Conservation (phyloP, 1,284 basidiomycete genomes). For the Ustilago loliicola region DNA sequence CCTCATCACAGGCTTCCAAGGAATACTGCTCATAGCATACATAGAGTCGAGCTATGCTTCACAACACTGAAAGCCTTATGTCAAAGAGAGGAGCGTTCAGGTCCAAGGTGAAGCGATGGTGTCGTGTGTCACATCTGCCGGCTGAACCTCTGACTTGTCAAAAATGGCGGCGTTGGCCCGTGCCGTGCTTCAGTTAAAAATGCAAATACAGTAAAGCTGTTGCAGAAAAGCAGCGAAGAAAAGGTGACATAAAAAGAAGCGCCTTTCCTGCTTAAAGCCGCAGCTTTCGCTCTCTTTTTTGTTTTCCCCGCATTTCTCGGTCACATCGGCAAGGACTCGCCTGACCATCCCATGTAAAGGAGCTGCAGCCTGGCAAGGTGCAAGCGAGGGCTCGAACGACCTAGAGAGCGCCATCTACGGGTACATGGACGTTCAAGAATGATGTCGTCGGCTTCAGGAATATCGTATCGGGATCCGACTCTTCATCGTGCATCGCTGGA, state of each 20-base stretch:
- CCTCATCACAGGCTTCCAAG: not conserved
- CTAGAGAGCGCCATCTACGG: too few species aligned
- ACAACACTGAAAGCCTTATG: too few species aligned
- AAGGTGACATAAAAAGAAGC: constrained; percentile 7
- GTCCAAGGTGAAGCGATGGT: not conserved
- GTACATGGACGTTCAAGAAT: too few species aligned
- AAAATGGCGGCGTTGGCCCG: constrained; percentile 7
- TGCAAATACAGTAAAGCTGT: not conserved
- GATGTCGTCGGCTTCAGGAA: too few species aligned
- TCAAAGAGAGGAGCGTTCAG: not conserved
- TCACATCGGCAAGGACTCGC: too few species aligned
- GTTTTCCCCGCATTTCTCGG: constrained; percentile 2
- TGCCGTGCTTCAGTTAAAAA: not conserved
- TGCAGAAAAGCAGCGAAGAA: constrained; percentile 6
- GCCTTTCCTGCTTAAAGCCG: not conserved
- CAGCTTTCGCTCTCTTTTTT: not conserved
- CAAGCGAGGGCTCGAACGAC: too few species aligned
- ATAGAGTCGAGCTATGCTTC: too few species aligned
- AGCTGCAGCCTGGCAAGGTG: not conserved
- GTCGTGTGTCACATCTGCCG: constrained; percentile 8
- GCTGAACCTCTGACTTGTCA: constrained; percentile 1
- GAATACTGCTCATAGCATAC: not conserved
- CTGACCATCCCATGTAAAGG: too few species aligned
- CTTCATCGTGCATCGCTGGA: not conserved
- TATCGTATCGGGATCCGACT: not conserved